Base-by-base conservation (phyloP, 2,329 filamentous ascomycete genomes). In the Trichoderma sp. region DNA sequence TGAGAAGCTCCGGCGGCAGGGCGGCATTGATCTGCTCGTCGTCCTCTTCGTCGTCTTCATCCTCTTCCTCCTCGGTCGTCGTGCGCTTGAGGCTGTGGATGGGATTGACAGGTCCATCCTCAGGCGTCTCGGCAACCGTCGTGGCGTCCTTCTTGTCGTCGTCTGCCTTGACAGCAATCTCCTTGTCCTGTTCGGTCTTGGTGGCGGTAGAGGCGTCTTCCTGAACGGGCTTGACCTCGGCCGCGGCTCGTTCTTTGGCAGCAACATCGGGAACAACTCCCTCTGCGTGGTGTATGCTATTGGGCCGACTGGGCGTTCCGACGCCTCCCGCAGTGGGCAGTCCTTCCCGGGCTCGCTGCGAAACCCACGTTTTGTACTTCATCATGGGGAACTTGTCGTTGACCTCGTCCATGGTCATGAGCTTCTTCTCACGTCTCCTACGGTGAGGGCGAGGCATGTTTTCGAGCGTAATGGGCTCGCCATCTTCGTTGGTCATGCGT, bases 321-420 rank as follows among this genome's bases (percentile, higher is more conserved):
- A 98, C 91, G 44, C 94, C 95, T 62, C 94, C 95, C 63, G 87
- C 86, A 10, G 92, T 90, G 3, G 94, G 89, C 54, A 98, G 80
- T 7, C 94, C 95, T 75, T 96, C 87, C 65, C 89, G 87, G 64
- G 93, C 93, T 66, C 94, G 89, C 63, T 87, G 87, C 7, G 91
- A 89, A 66, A 95, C 90, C 94, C 95, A 99, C 60, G 85, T 87
- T 81, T 99, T 98, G 85, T 99, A 99, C 78, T 98, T 98, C 71
- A 88, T 89, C 79, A 97, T 87, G 0, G 95, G 94, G 72, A 99
- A 99, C 71, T 96, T 92, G 71, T 96, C 93, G 75, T 99, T 98
- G 68, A 99, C 95, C 78, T 99, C 95, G 68, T 99, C 95, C 88
- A 98, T 97, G 2, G 91, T 91, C 95, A 99, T 98, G 71, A 99